Base-by-base conservation (phyloP, 2,329 filamentous ascomycete species). In the Trichoderma sp. region DNA sequence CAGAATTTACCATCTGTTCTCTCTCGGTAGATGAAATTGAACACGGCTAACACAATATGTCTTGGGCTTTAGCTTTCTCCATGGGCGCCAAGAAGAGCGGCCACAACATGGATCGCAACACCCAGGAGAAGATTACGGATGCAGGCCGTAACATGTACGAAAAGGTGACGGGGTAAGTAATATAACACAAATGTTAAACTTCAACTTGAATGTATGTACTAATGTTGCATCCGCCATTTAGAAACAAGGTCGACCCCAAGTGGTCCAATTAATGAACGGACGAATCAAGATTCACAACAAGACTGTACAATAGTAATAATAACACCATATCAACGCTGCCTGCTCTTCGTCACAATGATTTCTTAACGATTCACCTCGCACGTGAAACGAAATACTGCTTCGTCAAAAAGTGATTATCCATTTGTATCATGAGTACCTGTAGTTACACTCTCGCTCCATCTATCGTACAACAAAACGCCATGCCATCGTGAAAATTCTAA, bases 51-150 rank as follows among this genome's bases (percentile, higher is more conserved):
- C n/a, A 24, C 5, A 6, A 9, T 3, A 1, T 36, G 9, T 15
- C 1, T 58, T 56, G 15, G 15, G 3, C 21, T 24, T 3, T 43
- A 83, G 81, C 76, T 32, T 79, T 82, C 51, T 74, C 73, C 60
- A 74, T 76, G 65, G 76, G 43, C 28, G 73, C 78, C 74, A 78
- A 81, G 72, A 82, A 82, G 77, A 75, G 77, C 1, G 82, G 82
- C 68, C 75, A 78, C 70, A 78, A 81, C 77, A 70, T 83, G 21
- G 73, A 78, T 73, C 76, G 74, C 60, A 72, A 77, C 15, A 81
- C 79, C 21, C 77, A 81, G 43, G 82, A 83, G 77, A 83, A 83
- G 80, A 79, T 82, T 32, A 81, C 80, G 65, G 82, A 83, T 64
- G 76, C 74, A n/a, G 78, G 75, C 7, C 82, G 82, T 58, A 47